Conservation (phyloP, 139 green algal genomes). For the Mychonastes homosphaera region DNA sequence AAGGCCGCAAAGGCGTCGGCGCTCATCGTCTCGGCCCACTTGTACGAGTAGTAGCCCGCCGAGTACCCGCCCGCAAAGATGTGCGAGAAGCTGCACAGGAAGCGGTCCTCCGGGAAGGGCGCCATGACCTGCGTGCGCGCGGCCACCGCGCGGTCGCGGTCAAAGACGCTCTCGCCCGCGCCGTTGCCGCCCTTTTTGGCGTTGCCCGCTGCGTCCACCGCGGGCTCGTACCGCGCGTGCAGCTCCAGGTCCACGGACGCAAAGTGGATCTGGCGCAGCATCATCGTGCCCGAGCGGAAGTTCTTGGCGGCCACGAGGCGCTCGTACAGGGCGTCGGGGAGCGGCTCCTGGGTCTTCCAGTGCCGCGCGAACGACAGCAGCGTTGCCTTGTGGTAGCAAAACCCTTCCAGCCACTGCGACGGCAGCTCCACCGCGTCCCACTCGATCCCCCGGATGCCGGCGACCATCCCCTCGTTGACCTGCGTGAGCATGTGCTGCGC, state of each 20-base stretch:
- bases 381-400: conserved; percentile 58
- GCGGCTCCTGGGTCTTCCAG: conserved; percentile 70
- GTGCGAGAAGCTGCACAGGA: conserved; percentile 90
- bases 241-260: conserved; percentile 78
- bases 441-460: conserved; percentile 81
- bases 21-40: conserved; percentile 91
- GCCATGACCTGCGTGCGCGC: conserved; percentile 42
- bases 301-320: conserved; percentile 74
- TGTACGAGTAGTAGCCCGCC: conserved; percentile 74
- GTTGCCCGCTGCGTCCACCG: too few relatives aligned
- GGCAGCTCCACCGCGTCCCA: conserved; percentile 89
- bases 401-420: conserved; percentile 88
- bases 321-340: conserved; percentile 84
- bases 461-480: conserved; percentile 72
- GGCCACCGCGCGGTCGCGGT: conserved; percentile 54
- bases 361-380: conserved; percentile 82
- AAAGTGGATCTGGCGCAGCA: conserved; percentile 84
- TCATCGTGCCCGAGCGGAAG: conserved; percentile 64
- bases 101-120: conserved; percentile 77
- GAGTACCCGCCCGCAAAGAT: conserved; percentile 93
- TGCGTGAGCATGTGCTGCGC: conserved; percentile 92
- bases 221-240: conserved; percentile 67
- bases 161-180: conserved; percentile 58
- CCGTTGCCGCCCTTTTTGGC: too few relatives aligned
- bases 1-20: conserved; percentile 92